These are phyloP conservation scores for Cronartium quercuum DNA, from an alignment of 1,284 basidiomycete genomes.

Conservation along the genomic window DNA sequence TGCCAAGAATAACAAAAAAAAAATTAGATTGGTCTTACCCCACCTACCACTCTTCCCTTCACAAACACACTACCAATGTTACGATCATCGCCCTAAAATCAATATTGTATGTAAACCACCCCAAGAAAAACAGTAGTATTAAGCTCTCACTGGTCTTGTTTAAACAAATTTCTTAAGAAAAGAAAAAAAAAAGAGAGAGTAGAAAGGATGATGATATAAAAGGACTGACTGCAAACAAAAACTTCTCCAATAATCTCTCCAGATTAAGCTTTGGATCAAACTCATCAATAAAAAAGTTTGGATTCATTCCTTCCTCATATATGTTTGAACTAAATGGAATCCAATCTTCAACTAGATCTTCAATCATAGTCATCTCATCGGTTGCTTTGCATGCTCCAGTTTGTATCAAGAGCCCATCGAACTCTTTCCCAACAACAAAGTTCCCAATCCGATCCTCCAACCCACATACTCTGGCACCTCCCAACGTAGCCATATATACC, in stretches of 20 bases:
- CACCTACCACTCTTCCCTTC: constrained; percentile 70
- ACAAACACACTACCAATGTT: constrained; percentile 82
- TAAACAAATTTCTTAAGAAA: constrained; percentile 68
- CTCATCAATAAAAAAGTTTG: constrained; percentile 40
- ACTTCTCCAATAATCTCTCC: constrained; percentile 46
- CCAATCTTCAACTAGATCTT: constrained; percentile 32
- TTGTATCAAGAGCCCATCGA: constrained; percentile 76
- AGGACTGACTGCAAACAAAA: constrained; percentile 45
- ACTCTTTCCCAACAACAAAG: constrained; percentile 72
- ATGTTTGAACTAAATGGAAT: neutral
- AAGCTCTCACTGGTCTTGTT: constrained; percentile 10
- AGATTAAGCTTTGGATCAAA: constrained; percentile 53
- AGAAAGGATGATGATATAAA: constrained; percentile 42
- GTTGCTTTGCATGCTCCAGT: constrained; percentile 59
- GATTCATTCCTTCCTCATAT: constrained; percentile 6
- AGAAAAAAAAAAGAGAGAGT: constrained; percentile 43
- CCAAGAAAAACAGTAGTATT: neutral
- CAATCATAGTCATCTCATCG: constrained; percentile 52
- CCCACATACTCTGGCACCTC: constrained; percentile 78
- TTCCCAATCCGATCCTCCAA: constrained; percentile 68
- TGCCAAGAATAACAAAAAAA: too few relatives aligned
- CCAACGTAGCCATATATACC: constrained; percentile 82
- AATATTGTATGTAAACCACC: neutral
- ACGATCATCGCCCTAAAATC: constrained; percentile 60
- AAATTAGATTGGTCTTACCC: constrained; percentile 48